Evolutionary conservation across 352 stramenopile genomes (phyloP), one percentile per base, ranked within the genome.

Genomic region (Pythium angustatum): DNA sequence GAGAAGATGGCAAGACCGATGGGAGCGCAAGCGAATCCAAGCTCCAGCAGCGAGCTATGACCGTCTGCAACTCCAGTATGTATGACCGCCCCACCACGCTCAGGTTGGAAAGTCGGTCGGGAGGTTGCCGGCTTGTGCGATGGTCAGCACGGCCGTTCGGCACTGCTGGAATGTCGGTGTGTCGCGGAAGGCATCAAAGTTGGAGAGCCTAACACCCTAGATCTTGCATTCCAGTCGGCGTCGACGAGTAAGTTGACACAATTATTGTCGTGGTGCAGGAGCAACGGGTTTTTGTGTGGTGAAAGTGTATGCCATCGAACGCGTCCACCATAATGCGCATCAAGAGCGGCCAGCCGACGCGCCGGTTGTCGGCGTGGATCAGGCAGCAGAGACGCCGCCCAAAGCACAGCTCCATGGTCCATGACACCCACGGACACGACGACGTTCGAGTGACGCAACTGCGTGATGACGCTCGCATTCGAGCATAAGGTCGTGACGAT

Each of bases 351-450:
- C 90, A 97, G 52, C 94, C 86, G 28, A 97, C 79, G 62, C 90
- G 85, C 44, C 87, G 58, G 5, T 93, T 85, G 14, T 86, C 73
- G 41, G 71, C 81, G 65, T 94, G 84, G 30, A 96, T 83, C 8
- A 96, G 81, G 17, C 62, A 85, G 75, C 94, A 93, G 19, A 96
- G 76, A n/a, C 82, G 94, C 1, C 87, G 87, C 36, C 93, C 92
- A 3, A 85, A 83, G 45, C 89, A 94, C 22, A 95, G 76, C 64
- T 96, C 87, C 87, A 96, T 96, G 85, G 30, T 95, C 79, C 81
- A 93, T 95, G 22, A 93, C 81, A 26, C 88, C 88, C 84, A 97
- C 93, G 68, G 96, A 96, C 81, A 97, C 94, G 53, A 95, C 86
- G 0, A 95, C 82, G 52, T 93, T 95, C 47, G 83, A 83, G 68